phyloP scores from a whole-genome alignment of 495 filamentous ascomycete genomes.

The Aspergillus steynii region DNA sequence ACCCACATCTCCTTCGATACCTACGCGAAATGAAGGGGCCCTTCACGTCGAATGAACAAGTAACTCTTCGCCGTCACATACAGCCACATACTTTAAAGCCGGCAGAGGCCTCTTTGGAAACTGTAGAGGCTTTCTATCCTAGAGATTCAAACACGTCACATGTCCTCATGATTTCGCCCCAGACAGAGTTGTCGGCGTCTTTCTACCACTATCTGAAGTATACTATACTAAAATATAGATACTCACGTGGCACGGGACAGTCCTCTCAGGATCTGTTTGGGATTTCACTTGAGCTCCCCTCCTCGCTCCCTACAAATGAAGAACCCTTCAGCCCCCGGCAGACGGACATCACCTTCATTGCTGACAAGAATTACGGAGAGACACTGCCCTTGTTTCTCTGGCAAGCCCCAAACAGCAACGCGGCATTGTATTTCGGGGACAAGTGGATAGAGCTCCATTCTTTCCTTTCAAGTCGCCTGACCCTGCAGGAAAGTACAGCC shows the following conservation, averaged over 20 bases:
- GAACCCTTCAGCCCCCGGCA: conserved; percentile 53
- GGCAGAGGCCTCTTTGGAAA: conserved; percentile 65
- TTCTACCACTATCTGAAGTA: conserved; percentile 86
- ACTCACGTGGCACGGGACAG: conserved; percentile 53
- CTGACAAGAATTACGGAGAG: conserved; percentile 16
- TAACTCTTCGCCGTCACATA: conserved; percentile 74
- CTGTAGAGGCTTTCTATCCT: conserved; percentile 83
- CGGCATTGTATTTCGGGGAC: conserved; percentile 76
- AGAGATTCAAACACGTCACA: conserved; percentile 59
- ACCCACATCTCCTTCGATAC: conserved; percentile 58
- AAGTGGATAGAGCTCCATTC: conserved; percentile 81
- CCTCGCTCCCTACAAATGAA: conserved; percentile 55
- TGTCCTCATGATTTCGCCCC: conserved; percentile 74
- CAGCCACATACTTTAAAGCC: conserved; percentile 51
- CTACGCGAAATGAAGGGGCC: conserved; percentile 66
- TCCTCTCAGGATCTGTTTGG: conserved; percentile 61
- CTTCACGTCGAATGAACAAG: conserved; percentile 41
- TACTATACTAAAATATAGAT: conserved; percentile 67
- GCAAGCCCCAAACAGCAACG: conserved; percentile 79
- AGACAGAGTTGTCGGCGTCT: conserved; percentile 69
- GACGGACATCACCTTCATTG: conserved; percentile 1
- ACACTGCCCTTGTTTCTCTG: conserved; percentile 65
- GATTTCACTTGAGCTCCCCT: conserved; percentile 73
- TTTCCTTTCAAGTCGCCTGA: conserved; percentile 62
- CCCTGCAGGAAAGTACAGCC: conserved; percentile 44